Conservation (phyloP, 768 basidiomycete genomes). For the Terana coerulea region DNA sequence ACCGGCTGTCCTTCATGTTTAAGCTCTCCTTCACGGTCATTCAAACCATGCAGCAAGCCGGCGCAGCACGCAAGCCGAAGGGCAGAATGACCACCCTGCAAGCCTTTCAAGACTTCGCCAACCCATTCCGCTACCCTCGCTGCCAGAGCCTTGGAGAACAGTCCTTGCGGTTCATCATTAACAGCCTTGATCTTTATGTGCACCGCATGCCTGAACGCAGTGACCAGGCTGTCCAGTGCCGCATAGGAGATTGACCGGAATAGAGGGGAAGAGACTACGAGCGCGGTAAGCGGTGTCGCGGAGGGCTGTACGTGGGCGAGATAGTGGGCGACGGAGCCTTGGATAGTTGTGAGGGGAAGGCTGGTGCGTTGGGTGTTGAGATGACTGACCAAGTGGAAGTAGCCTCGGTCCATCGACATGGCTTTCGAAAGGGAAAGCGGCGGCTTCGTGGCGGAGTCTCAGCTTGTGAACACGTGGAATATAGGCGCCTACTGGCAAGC, state of each 20-base stretch:
- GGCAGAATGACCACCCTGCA: constrained; percentile 58
- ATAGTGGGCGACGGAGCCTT: constrained; percentile 56
- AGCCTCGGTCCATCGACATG: constrained; percentile 27
- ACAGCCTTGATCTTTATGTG: constrained; percentile 48
- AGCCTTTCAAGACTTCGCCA: constrained; percentile 18
- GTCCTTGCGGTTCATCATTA: constrained; percentile 27
- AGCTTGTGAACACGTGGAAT: too few relatives aligned
- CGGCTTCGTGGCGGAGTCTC: too few relatives aligned
- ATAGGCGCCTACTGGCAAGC: too few relatives aligned
- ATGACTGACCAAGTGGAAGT: constrained; percentile 46
- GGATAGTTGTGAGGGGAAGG: constrained; percentile 45
- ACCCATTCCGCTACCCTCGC: constrained; percentile 31
- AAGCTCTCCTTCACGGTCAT: constrained; percentile 42
- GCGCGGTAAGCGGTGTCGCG: constrained; percentile 56
- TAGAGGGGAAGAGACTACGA: constrained; percentile 51
- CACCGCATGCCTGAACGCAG: constrained; percentile 57
- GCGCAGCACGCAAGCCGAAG: constrained; percentile 58
- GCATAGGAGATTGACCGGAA: constrained; percentile 42
- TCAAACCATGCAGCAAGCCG: constrained; percentile 62
- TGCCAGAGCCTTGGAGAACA: constrained; percentile 33
- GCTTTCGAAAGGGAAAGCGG: too few relatives aligned
- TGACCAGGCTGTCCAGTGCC: constrained; percentile 46
- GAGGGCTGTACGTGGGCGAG: constrained; percentile 45
- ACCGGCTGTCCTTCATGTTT: constrained; percentile 26
- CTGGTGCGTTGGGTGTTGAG: constrained; percentile 43